These are phyloP conservation scores for Stagonosporopsis chrysanthemi DNA, from an alignment of 2,329 filamentous ascomycete species.

Conservation along the genomic window DNA sequence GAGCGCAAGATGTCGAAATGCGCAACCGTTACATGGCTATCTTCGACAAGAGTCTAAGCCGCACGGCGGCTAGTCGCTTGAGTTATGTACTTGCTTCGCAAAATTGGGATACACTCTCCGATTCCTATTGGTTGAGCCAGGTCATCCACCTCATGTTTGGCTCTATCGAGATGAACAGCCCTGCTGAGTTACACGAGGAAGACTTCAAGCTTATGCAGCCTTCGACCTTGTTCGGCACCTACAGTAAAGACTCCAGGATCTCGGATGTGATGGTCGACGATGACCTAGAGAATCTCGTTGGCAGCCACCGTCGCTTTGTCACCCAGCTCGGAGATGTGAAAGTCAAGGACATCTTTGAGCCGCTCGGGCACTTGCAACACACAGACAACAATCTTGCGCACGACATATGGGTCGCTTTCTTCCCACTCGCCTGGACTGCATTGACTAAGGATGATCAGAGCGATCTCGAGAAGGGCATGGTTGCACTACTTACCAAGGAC, in stretches of 20 bases:
- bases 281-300: slow-evolving; percentile 80
- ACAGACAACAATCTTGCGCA: slow-evolving; percentile 82
- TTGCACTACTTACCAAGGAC: slow-evolving; percentile 90
- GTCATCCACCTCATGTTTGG: slow-evolving; percentile 92
- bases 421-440: slow-evolving; percentile 93
- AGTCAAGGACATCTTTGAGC: slow-evolving; percentile 86
- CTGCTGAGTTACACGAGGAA: slow-evolving; percentile 78
- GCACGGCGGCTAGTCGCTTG: slow-evolving; percentile 85
- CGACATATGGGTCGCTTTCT: slow-evolving; percentile 88
- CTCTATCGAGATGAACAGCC: slow-evolving; percentile 83
- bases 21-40: slow-evolving; percentile 96
- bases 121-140: slow-evolving; percentile 97
- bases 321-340: slow-evolving; percentile 84
- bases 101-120: slow-evolving; percentile 94
- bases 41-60: slow-evolving; percentile 93
- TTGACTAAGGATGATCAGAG: slow-evolving; percentile 85
- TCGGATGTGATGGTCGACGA: slow-evolving; percentile 77
- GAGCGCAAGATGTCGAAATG: slow-evolving; percentile 95
- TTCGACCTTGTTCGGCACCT: slow-evolving; percentile 75
- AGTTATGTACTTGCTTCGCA: slow-evolving; percentile 89
- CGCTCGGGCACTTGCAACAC: slow-evolving; percentile 90
- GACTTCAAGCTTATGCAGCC: slow-evolving; percentile 82
- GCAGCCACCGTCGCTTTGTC: slow-evolving; percentile 82
- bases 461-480: slow-evolving; percentile 89
- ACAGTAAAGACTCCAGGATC: slow-evolving; percentile 72